Evolutionary conservation across 208 protist species (phyloP).

Genomic region (Leishmania turanica): DNA sequence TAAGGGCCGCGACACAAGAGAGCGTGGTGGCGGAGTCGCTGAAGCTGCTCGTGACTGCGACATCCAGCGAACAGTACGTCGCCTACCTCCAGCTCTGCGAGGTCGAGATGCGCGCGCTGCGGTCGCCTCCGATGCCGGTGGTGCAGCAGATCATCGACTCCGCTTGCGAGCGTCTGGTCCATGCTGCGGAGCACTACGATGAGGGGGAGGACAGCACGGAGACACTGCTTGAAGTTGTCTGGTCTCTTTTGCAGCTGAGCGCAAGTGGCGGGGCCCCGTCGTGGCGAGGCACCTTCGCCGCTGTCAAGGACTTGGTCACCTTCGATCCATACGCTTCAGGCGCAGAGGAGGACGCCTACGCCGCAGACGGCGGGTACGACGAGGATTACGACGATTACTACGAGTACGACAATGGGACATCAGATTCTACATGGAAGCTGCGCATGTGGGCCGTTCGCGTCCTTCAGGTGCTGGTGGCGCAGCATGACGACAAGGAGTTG

Average conservation of each 20-base stretch:
- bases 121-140: slow-evolving; percentile 14
- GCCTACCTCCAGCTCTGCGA: slow-evolving; percentile 40
- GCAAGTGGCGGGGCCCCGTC: neutral
- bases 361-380: slow-evolving; percentile 6
- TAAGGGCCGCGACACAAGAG: slow-evolving; percentile 19
- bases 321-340: slow-evolving; percentile 50
- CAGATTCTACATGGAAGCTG: slow-evolving; percentile 60
- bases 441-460: slow-evolving; percentile 44
- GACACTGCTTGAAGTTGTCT: slow-evolving; percentile 28
- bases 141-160: slow-evolving; percentile 22
- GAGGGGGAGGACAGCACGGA: slow-evolving; percentile 31
- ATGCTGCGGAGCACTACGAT: slow-evolving; percentile 21
- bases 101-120: slow-evolving; percentile 24
- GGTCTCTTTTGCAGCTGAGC: slow-evolving; percentile 18
- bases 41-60: slow-evolving; percentile 15
- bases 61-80: slow-evolving; percentile 21
- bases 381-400: slow-evolving; percentile 44
- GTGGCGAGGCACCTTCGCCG: slow-evolving; percentile 31
- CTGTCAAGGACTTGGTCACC: slow-evolving; percentile 32
- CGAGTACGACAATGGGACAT: slow-evolving; percentile 38
- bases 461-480: slow-evolving; percentile 37
- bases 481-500: slow-evolving; percentile 25
- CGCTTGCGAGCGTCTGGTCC: slow-evolving; percentile 20
- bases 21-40: slow-evolving; percentile 20
- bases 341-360: slow-evolving; percentile 7